Evolutionary conservation across 805 yeast genomes (phyloP).

Genomic region (Metschnikowia peoriensis): DNA sequence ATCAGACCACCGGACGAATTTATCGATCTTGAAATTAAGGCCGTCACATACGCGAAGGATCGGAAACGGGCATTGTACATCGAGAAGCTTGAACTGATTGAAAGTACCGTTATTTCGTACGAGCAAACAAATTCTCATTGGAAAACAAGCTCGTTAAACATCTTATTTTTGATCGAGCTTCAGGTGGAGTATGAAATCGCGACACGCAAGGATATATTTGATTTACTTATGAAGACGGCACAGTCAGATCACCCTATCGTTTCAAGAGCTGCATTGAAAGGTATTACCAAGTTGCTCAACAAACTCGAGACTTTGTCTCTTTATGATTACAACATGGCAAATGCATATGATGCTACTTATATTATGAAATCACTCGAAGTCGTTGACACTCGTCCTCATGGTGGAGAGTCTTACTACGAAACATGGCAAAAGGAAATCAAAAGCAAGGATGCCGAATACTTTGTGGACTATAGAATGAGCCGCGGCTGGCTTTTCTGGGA

Average conservation of each 20-base stretch:
- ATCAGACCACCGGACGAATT: conserved; percentile 62
- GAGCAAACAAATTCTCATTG: conserved; percentile 46
- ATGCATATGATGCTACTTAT: conserved; percentile 39
- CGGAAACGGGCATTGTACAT: conserved; percentile 48
- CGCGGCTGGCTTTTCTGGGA: conserved; percentile 82
- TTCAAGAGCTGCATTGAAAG: conserved; percentile 57
- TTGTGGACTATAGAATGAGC: conserved; percentile 53
- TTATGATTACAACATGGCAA: conserved; percentile 46
- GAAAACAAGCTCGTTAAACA: conserved; percentile 50
- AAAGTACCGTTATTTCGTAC: conserved; percentile 29
- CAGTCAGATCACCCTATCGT: conserved; percentile 67
- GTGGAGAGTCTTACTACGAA: conserved; percentile 34
- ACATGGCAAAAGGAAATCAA: conserved; percentile 52
- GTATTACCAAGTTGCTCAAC: conserved; percentile 46
- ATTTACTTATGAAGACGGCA: conserved; percentile 46
- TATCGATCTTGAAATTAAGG: conserved; percentile 56
- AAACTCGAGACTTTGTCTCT: conserved; percentile 46
- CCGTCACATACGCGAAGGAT: conserved; percentile 62
- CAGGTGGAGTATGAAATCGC: conserved; percentile 54
- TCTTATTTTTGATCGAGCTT: conserved; percentile 50
- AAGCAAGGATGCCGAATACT: conserved; percentile 49
- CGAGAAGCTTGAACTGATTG: conserved; percentile 42
- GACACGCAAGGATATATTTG: conserved; percentile 38
- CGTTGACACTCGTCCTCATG: conserved; percentile 42
- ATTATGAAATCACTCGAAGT: conserved; percentile 34